phyloP scores from a whole-genome alignment of 345 rosid species.

The Populus alba region DNA sequence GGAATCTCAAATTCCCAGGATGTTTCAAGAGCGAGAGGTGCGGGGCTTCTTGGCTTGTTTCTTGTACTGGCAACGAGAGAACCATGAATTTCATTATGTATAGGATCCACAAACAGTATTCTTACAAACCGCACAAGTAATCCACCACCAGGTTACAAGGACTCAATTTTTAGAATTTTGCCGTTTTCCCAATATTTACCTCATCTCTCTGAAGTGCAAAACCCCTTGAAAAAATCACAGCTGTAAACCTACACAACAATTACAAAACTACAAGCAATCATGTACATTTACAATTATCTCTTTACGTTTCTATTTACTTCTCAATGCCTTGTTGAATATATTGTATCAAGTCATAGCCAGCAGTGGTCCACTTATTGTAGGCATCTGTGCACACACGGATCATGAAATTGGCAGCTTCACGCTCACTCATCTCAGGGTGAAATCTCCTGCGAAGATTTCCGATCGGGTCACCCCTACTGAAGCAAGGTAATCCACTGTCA shows the following conservation, averaged over 20 bases:
- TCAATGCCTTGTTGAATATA: constrained; percentile 96
- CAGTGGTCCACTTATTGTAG: constrained; percentile 93
- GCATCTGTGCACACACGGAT: constrained; percentile 81
- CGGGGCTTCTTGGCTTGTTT: background rate
- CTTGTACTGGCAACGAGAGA: background rate
- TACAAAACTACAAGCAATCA: constrained; percentile 27
- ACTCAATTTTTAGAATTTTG: background rate
- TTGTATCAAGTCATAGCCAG: constrained; percentile 92
- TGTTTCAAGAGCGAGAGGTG: background rate
- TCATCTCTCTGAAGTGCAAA: constrained; percentile 16
- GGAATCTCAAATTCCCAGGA: background rate
- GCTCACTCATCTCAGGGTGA: constrained; percentile 93
- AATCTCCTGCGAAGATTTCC: constrained; percentile 97
- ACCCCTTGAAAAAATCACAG: constrained; percentile 22
- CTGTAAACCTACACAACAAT: background rate
- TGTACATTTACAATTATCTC: constrained; percentile 28
- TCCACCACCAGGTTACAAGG: constrained; percentile 16
- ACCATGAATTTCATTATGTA: constrained; percentile 4
- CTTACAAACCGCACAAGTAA: constrained; percentile 27
- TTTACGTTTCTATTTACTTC: constrained; percentile 38
- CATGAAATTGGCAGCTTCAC: constrained; percentile 97
- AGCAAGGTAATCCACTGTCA: constrained; percentile 97
- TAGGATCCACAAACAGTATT: constrained; percentile 3
- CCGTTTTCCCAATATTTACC: constrained; percentile 10
- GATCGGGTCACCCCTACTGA: constrained; percentile 94